Conservation (phyloP, 1,284 basidiomycete species). For the Sporisorium iseilematis-ciliati region DNA sequence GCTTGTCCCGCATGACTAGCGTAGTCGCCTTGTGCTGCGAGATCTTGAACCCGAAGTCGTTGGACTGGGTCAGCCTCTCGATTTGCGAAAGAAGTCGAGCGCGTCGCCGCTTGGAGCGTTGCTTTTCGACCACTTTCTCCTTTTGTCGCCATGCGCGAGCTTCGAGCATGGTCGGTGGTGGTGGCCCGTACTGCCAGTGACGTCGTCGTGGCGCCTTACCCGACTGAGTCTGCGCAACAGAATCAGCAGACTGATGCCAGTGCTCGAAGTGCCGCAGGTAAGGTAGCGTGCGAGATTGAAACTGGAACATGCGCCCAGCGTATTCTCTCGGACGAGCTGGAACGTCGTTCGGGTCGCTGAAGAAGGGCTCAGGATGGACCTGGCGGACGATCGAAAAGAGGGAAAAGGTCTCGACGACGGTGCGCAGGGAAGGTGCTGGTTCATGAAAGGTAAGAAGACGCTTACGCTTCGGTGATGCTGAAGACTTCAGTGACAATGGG, state of each 20-base stretch:
- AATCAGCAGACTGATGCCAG: slow-evolving; percentile 23
- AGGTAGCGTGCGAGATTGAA: slow-evolving; percentile 73
- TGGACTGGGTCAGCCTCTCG: slow-evolving; percentile 80
- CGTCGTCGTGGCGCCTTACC: slow-evolving; percentile 68
- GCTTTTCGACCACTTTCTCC: slow-evolving; percentile 35
- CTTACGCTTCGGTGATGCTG: slow-evolving; percentile 7
- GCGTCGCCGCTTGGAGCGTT: slow-evolving; percentile 33
- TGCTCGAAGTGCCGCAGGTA: slow-evolving; percentile 69
- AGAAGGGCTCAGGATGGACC: slow-evolving; percentile 78
- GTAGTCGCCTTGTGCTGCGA: slow-evolving; percentile 53
- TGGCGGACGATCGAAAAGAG: slow-evolving; percentile 75
- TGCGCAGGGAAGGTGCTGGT: slow-evolving; percentile 26
- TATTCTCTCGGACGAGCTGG: slow-evolving; percentile 81
- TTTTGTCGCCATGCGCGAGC: slow-evolving; percentile 44
- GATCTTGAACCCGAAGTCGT: slow-evolving; percentile 73
- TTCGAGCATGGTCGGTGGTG: slow-evolving; percentile 55
- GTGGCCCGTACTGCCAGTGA: slow-evolving; percentile 61
- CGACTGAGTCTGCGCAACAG: background rate
- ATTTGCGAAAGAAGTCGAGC: slow-evolving; percentile 74
- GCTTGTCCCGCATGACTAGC: slow-evolving; percentile 74
- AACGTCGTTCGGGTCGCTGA: slow-evolving; percentile 76
- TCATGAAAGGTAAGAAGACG: slow-evolving; percentile 33
- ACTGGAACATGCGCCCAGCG: slow-evolving; percentile 80
- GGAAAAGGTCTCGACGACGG: slow-evolving; percentile 75
- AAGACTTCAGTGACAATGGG: background rate